These are phyloP conservation scores for Phytophthora citrophthora DNA, from an alignment of 352 stramenopile genomes.

Conservation along the genomic window DNA sequence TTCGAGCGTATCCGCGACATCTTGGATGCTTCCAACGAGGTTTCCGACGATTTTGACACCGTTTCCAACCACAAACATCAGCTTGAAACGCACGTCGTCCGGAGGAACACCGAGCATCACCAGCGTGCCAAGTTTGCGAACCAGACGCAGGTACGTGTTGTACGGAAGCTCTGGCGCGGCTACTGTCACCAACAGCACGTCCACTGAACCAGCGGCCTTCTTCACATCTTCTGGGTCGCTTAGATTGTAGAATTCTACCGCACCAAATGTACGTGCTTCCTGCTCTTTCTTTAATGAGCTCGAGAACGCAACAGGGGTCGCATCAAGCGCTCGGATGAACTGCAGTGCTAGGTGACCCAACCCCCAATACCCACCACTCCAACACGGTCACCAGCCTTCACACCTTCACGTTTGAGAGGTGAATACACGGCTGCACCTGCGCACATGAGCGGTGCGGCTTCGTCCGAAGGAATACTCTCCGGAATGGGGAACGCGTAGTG, in stretches of 20 bases:
- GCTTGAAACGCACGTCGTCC: slow-evolving; percentile 48
- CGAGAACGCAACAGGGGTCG: slow-evolving; percentile 11
- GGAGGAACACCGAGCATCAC: slow-evolving; percentile 66
- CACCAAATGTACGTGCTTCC: slow-evolving; percentile 6
- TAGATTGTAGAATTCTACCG: slow-evolving; percentile 19
- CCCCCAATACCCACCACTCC: slow-evolving; percentile 74
- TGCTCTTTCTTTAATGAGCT: slow-evolving; percentile 15
- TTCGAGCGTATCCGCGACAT: slow-evolving; percentile 82
- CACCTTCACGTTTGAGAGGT: slow-evolving; percentile 54
- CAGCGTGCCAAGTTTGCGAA: slow-evolving; percentile 60
- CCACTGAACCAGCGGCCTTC: slow-evolving; percentile 34
- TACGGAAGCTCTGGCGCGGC: slow-evolving; percentile 49
- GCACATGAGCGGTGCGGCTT: slow-evolving; percentile 66
- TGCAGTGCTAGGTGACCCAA: slow-evolving; percentile 58
- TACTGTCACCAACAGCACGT: slow-evolving; percentile 75
- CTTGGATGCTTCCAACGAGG: slow-evolving; percentile 72
- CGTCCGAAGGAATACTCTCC: slow-evolving; percentile 45
- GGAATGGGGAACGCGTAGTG: slow-evolving; percentile 62
- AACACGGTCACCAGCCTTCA: slow-evolving; percentile 51
- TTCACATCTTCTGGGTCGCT: slow-evolving; percentile 39
- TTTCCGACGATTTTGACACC: slow-evolving; percentile 57
- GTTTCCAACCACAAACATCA: slow-evolving; percentile 50
- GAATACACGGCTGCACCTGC: slow-evolving; percentile 78
- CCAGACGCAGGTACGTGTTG: slow-evolving; percentile 47
- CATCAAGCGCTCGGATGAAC: slow-evolving; percentile 15